Conservation (phyloP, 2,329 filamentous ascomycete genomes). For the Penicillium expansum region DNA sequence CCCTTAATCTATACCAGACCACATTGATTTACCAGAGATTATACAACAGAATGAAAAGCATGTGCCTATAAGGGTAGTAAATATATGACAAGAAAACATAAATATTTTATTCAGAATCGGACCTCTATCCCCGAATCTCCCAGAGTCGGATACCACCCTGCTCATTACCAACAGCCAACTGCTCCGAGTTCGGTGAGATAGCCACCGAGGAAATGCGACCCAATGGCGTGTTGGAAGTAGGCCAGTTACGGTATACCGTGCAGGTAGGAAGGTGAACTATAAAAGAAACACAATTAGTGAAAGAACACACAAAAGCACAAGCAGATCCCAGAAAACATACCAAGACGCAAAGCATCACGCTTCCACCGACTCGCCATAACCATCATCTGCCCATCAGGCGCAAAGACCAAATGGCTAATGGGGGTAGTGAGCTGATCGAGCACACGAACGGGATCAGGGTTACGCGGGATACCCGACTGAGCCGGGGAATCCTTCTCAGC, state of each 20-base stretch:
- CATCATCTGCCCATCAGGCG: constrained; percentile 83
- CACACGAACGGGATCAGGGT: constrained; percentile 68
- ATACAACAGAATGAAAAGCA: background rate
- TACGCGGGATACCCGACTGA: constrained; percentile 56
- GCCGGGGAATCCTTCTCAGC: constrained; percentile 21
- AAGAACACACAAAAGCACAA: background rate
- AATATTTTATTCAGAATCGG: constrained; percentile 5
- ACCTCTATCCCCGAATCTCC: constrained; percentile 69
- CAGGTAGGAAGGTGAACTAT: constrained; percentile 82
- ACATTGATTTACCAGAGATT: background rate
- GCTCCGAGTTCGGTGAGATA: constrained; percentile 62
- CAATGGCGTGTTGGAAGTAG: constrained; percentile 82
- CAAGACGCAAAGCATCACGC: constrained; percentile 77
- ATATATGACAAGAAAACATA: constrained; percentile 8
- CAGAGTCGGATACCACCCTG: constrained; percentile 83
- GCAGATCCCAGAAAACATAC: constrained; percentile 29
- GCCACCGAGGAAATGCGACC: constrained; percentile 76
- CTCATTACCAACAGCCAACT: constrained; percentile 86
- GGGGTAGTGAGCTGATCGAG: constrained; percentile 88
- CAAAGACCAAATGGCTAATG: constrained; percentile 75
- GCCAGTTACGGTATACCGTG: constrained; percentile 96
- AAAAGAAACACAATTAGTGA: constrained; percentile 7
- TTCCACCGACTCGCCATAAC: constrained; percentile 84
- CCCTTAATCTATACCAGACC: background rate
- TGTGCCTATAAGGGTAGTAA: background rate